Evolutionary conservation across 2,329 filamentous ascomycete species (phyloP).

Genomic region (Trichocomaceae sp.): DNA sequence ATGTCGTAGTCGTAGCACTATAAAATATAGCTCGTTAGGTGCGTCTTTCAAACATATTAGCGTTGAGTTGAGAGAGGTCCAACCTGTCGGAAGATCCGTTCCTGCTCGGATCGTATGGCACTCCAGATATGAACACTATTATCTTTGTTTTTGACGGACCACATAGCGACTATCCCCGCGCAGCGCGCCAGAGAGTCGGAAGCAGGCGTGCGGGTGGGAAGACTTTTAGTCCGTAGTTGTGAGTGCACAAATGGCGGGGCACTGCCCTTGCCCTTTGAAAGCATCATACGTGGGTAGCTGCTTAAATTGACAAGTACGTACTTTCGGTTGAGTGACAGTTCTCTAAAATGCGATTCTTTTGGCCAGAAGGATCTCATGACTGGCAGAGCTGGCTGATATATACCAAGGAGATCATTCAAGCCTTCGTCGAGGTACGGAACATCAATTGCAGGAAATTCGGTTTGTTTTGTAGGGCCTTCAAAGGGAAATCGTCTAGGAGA

Average conservation of each 20-base stretch:
- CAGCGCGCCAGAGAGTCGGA: not conserved
- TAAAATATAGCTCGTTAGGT: not conserved
- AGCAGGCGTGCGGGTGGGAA: not conserved
- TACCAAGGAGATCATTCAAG: not conserved
- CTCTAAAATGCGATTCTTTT: not conserved
- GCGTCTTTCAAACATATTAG: too few relatives aligned
- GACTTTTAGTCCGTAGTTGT: too few relatives aligned
- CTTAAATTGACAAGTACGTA: constrained; percentile 2
- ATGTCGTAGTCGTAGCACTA: constrained; percentile 1
- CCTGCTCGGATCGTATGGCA: constrained; percentile 8
- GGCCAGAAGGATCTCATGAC: not conserved
- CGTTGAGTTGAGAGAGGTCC: not conserved
- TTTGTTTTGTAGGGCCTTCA: not conserved
- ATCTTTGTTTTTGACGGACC: constrained; percentile 4
- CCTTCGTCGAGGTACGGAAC: not conserved
- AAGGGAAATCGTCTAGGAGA: not conserved
- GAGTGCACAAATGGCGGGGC: constrained; percentile 5
- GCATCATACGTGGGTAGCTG: constrained; percentile 1
- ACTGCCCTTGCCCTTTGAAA: not conserved
- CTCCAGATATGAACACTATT: constrained; percentile 5
- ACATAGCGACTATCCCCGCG: constrained; percentile 3
- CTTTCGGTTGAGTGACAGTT: not conserved
- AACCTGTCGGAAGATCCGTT: constrained; percentile 1
- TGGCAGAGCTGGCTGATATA: constrained; percentile 1
- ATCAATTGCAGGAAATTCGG: not conserved